A percentile compares a stretch with the other conserved stretches of the same genome.
phyloP scores from a whole-genome alignment of 495 filamentous ascomycete genomes.

The Penicilliopsis zonata region DNA sequence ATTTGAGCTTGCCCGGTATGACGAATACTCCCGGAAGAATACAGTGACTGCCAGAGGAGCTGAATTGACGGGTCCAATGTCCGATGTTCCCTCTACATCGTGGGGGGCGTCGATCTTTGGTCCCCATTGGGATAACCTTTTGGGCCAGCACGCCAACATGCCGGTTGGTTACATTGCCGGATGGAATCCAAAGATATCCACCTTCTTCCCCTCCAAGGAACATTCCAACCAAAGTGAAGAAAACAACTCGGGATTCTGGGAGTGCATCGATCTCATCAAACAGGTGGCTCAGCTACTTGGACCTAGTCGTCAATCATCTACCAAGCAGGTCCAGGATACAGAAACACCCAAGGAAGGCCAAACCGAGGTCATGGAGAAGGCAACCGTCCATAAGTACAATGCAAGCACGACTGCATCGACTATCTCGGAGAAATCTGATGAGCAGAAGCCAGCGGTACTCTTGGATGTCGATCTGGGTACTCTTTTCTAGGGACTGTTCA shows the following conservation, averaged over 20 bases:
- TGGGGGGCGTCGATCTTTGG: conserved; percentile 40
- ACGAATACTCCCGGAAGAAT: conserved; percentile 27
- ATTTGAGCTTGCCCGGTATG: conserved; percentile 44
- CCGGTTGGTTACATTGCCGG: conserved; percentile 15
- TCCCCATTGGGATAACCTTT: conserved; percentile 35
- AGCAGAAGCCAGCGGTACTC: conserved; percentile 4
- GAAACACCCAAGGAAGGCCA: background rate
- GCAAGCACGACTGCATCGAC: background rate
- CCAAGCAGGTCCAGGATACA: background rate
- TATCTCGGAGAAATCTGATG: conserved; percentile 1
- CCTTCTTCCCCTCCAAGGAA: conserved; percentile 30
- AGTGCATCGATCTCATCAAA: conserved; percentile 22
- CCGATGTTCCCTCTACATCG: conserved; percentile 9
- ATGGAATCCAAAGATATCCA: conserved; percentile 28
- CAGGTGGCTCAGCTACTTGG: conserved; percentile 17
- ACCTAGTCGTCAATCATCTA: conserved; percentile 3
- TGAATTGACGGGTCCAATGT: conserved; percentile 7
- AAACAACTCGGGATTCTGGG: conserved; percentile 13
- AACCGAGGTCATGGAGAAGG: background rate
- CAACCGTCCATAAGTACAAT: too few relatives aligned
- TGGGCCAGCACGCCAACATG: conserved; percentile 21
- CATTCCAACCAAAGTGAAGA: conserved; percentile 4
- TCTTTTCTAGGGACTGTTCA: conserved; percentile 14
- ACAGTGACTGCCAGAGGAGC: background rate
- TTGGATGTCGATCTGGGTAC: conserved; percentile 22